phyloP scores from a whole-genome alignment of 2,329 filamentous ascomycete genomes.

The Trichoderma breve region DNA sequence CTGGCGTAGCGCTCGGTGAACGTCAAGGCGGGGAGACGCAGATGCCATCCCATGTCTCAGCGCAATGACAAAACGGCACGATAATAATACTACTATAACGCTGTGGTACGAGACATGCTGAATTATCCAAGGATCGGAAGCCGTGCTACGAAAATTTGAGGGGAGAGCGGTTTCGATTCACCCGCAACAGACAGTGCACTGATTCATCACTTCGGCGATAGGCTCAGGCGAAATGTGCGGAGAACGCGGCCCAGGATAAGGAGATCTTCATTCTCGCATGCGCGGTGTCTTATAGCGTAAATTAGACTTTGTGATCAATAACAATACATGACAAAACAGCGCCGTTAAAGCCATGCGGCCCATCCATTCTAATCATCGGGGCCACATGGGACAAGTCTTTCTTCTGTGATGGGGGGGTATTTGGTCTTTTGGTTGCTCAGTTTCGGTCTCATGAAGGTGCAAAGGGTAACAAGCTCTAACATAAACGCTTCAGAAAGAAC shows the following conservation, averaged over 20 bases:
- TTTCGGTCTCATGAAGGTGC: neutral
- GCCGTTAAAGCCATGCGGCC: neutral
- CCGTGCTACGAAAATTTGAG: neutral
- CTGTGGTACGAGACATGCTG: neutral
- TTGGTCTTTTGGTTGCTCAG: neutral
- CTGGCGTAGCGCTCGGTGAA: neutral
- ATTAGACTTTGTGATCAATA: neutral
- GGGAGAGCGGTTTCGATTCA: neutral
- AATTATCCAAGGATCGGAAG: neutral
- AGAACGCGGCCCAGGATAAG: neutral
- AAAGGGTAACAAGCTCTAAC: neutral
- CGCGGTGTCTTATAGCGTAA: neutral
- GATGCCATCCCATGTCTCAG: neutral
- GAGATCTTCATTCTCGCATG: neutral
- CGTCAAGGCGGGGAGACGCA: neutral
- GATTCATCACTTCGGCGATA: neutral
- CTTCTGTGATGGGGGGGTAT: neutral
- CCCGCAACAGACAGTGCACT: neutral
- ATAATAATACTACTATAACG: neutral
- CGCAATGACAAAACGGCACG: neutral
- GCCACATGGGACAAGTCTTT: neutral
- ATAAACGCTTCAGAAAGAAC: neutral
- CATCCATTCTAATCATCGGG: neutral
- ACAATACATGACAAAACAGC: neutral
- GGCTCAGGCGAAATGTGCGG: neutral